Conservation (phyloP, 805 yeast genomes). For the Metschnikowia aberdeeniae region DNA sequence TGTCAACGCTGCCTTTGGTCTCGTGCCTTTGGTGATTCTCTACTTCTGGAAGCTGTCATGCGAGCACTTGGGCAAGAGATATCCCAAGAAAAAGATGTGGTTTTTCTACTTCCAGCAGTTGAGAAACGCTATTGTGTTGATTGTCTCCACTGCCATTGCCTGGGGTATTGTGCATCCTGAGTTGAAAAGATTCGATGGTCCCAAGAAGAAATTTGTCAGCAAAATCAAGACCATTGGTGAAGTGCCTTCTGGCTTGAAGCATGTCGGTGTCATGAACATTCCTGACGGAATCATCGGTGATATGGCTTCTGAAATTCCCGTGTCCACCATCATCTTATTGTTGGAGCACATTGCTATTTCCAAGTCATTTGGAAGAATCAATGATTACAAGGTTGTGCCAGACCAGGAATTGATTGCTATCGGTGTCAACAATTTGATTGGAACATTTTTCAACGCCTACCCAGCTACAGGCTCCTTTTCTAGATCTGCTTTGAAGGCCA, state of each 20-base stretch:
- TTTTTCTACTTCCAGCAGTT: conserved; percentile 73
- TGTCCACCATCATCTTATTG: conserved; percentile 74
- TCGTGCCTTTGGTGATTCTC: conserved; percentile 67
- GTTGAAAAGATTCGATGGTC: conserved; percentile 27
- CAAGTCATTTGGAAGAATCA: conserved; percentile 88
- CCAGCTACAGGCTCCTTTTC: conserved; percentile 97
- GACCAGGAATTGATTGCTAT: conserved; percentile 93
- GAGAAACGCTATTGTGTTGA: conserved; percentile 77
- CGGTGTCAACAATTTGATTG: conserved; percentile 85
- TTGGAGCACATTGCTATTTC: conserved; percentile 92
- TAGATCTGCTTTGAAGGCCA: conserved; percentile 89
- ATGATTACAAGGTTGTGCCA: conserved; percentile 86
- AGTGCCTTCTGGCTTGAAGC: conserved; percentile 78
- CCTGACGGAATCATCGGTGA: conserved; percentile 56
- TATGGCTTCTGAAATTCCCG: conserved; percentile 78
- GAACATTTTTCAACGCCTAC: conserved; percentile 89
- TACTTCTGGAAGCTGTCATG: conserved; percentile 67
- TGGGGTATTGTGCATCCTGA: conserved; percentile 66
- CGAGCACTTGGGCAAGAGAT: conserved; percentile 56
- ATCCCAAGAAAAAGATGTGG: conserved; percentile 50
- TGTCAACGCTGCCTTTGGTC: conserved; percentile 86
- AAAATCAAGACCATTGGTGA: conserved; percentile 63
- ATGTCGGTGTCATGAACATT: conserved; percentile 68
- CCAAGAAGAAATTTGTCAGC: conserved; percentile 31
- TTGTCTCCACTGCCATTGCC: conserved; percentile 77